Base-by-base conservation (phyloP, 2,329 filamentous ascomycete genomes). In the Colletotrichum plurivorum region DNA sequence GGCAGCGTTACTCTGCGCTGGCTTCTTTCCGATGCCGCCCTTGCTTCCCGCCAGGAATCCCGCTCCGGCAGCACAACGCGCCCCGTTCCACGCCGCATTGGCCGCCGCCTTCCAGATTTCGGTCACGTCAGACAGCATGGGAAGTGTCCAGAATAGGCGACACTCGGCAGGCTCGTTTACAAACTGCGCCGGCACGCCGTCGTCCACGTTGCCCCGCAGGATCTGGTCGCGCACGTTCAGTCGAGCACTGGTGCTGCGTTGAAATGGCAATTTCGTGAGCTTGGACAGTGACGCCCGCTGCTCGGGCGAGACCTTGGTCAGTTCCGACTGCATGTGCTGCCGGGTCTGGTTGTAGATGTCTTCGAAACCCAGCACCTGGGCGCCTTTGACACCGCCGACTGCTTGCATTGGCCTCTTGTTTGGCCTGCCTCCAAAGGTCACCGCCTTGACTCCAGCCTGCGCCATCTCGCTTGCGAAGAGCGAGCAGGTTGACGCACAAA, bases 401-500 rank as follows among this genome's bases (percentile, higher is more conserved):
- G 39, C 85, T 75, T 89, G 87, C 70, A 88, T 88, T 1, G 79
- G 78, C 2, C 84, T 83, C 27, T 78, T 73, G 52, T 81, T 51
- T 7, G 67, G 67, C 43, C 62, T 41, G 16, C 67, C 62, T 12
- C 67, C 67, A 20, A 69, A 46, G 2, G 41, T 49, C 13, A 69
- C 43, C 4, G 43, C 43, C 41, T 61, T 69, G n/a, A 67, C 54
- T 3, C 51, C 56, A 8, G 39, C 67, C 39, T 54, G 76, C 27
- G 83, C 83, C 73, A 90, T 78, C 72, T 89, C 82, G 71, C 89
- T 85, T 13, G 83, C 82, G 70, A 89, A 88, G 3, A 88, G 79
- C 9, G 86, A 84, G 77, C 88, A 90, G 2, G 87, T 87, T 1
- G 87, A 89, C 20, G 85, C 85, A 75, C 88, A 90, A 72, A 85